A percentile compares a stretch with the other conserved stretches of the same genome.
Evolutionary conservation across 495 filamentous ascomycete species (phyloP).

Genomic region (Durotheca rogersii): DNA sequence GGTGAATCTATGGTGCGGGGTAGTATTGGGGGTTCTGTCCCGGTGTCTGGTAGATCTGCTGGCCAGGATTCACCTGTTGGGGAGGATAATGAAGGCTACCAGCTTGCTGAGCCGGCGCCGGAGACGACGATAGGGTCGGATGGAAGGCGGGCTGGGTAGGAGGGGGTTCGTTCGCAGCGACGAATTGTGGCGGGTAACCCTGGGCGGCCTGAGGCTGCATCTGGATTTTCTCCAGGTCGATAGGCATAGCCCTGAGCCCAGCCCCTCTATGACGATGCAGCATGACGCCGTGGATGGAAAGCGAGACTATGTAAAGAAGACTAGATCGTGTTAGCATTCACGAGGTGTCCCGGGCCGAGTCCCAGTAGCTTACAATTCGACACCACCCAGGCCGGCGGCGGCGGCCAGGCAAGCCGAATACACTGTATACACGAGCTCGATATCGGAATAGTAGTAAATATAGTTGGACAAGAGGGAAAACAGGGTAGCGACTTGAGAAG

Average conservation of each 20-base stretch:
- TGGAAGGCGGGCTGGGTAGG: conserved; percentile 19
- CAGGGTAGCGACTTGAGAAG: conserved; percentile 35
- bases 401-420: conserved; percentile 31
- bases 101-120: conserved; percentile 21
- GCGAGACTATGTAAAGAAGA: conserved; percentile 41
- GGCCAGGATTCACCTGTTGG: conserved; percentile 20
- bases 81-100: conserved; percentile 21
- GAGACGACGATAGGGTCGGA: conserved; percentile 25
- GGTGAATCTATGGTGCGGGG: not conserved
- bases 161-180: conserved; percentile 1
- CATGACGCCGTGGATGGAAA: conserved; percentile 41
- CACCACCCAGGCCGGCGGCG: conserved; percentile 40
- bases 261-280: conserved; percentile 49
- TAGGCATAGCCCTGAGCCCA: conserved; percentile 43
- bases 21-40: conserved; percentile 11
- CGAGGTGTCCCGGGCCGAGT: not conserved
- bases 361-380: conserved; percentile 45
- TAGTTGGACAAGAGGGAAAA: conserved; percentile 4
- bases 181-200: conserved; percentile 27
- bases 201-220: conserved; percentile 27
- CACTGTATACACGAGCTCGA: conserved; percentile 5
- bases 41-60: conserved; percentile 21
- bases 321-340: conserved; percentile 30
- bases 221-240: conserved; percentile 21
- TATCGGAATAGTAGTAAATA: conserved; percentile 9